Conservation (phyloP, 2,329 filamentous ascomycete species). For the Colletotrichum nymphaeae region DNA sequence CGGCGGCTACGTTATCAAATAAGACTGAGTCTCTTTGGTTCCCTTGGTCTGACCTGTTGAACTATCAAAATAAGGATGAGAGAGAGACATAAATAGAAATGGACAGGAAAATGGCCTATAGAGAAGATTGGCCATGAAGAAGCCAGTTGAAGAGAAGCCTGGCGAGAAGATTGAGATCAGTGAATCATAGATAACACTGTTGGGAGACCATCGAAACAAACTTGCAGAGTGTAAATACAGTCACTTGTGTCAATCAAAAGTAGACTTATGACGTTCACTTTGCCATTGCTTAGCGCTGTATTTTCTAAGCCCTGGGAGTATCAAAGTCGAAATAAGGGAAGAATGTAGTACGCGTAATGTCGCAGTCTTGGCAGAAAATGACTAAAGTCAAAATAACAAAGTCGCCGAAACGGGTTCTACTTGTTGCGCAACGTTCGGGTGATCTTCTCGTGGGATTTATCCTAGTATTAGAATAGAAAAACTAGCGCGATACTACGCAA, state of each 20-base stretch:
- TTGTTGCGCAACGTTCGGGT: neutral
- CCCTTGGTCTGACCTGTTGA: too few relatives aligned
- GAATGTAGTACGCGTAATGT: neutral
- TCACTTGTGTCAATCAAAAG: neutral
- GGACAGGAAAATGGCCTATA: neutral
- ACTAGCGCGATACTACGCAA: neutral
- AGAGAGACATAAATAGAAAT: neutral
- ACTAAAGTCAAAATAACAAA: neutral
- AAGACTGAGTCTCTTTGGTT: neutral
- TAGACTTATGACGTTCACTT: neutral
- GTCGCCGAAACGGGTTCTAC: neutral
- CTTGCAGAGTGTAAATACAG: neutral
- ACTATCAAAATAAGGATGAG: too few relatives aligned
- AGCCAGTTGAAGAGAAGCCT: neutral
- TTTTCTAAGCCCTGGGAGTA: neutral
- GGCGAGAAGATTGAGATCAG: neutral
- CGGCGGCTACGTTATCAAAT: conserved; percentile 50
- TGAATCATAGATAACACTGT: neutral
- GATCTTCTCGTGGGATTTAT: neutral
- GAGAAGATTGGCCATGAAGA: neutral
- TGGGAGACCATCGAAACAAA: neutral
- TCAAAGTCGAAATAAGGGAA: neutral
- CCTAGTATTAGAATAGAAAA: neutral
- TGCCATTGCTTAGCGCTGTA: neutral
- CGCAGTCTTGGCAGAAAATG: neutral